Percentiles rank a stretch among this genome's conserved stretches.
These are phyloP conservation scores for Lentinula sp. DNA, from an alignment of 768 basidiomycete species.

Conservation along the genomic window DNA sequence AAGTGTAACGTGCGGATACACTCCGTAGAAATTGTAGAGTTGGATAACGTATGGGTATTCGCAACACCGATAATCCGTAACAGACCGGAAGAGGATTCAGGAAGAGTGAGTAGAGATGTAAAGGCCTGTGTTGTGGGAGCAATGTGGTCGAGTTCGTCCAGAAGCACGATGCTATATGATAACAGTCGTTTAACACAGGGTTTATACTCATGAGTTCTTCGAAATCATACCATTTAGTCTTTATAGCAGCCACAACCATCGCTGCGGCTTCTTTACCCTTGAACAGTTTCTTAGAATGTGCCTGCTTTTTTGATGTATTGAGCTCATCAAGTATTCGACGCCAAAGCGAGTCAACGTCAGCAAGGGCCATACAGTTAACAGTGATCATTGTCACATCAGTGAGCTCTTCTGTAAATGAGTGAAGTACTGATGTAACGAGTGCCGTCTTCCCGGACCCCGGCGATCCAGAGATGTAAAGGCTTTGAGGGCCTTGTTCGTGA, in stretches of 20 bases:
- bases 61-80: slow-evolving; percentile 81
- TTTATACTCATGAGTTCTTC: neutral
- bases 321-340: slow-evolving; percentile 58
- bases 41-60: slow-evolving; percentile 81
- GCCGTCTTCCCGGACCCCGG: slow-evolving; percentile 94
- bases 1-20: slow-evolving; percentile 72
- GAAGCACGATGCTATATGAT: slow-evolving; percentile 55
- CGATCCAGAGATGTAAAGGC: slow-evolving; percentile 86
- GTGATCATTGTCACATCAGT: slow-evolving; percentile 41
- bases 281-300: slow-evolving; percentile 27
- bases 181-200: slow-evolving; percentile 11
- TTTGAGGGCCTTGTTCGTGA: slow-evolving; percentile 26
- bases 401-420: slow-evolving; percentile 28
- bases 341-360: slow-evolving; percentile 65
- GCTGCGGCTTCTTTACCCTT: slow-evolving; percentile 47
- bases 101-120: slow-evolving; percentile 61
- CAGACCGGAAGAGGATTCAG: slow-evolving; percentile 40
- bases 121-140: slow-evolving; percentile 54
- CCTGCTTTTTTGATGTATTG: slow-evolving; percentile 21
- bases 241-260: slow-evolving; percentile 31
- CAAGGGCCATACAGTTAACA: slow-evolving; percentile 80
- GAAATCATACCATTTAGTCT: slow-evolving; percentile 46
- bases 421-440: slow-evolving; percentile 62
- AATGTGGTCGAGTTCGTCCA: slow-evolving; percentile 87
- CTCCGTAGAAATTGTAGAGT: slow-evolving; percentile 33